phyloP scores from a whole-genome alignment of 495 filamentous ascomycete species.

The Penicillium parvum region DNA sequence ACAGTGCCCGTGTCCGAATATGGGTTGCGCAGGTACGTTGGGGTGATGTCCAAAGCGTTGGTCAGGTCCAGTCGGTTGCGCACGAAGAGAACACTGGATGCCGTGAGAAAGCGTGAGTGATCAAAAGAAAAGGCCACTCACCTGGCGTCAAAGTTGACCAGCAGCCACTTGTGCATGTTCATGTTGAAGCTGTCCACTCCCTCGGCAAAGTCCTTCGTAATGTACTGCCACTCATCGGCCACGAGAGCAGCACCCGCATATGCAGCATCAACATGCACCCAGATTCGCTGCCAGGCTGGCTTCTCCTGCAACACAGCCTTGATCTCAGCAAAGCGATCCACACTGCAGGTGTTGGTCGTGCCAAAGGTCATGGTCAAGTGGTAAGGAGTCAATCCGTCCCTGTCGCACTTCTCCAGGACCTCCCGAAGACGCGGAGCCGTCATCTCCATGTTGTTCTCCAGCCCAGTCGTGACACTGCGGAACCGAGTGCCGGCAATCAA shows the following conservation, averaged over 20 bases:
- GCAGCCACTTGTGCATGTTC: slow-evolving; percentile 98
- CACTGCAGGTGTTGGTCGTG: slow-evolving; percentile 81
- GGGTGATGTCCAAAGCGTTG: slow-evolving; percentile 75
- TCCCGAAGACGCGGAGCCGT: slow-evolving; percentile 58
- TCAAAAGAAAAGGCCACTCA: slow-evolving; percentile 14
- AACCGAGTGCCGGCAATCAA: slow-evolving; percentile 80
- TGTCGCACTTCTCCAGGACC: slow-evolving; percentile 56
- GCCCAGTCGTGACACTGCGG: slow-evolving; percentile 56
- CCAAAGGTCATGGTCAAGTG: slow-evolving; percentile 83
- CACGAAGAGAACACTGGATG: slow-evolving; percentile 66
- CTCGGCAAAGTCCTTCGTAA: slow-evolving; percentile 54
- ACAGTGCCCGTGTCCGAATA: slow-evolving; percentile 80
- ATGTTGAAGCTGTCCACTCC: slow-evolving; percentile 84
- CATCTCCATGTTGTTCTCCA: slow-evolving; percentile 64
- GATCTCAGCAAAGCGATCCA: slow-evolving; percentile 76
- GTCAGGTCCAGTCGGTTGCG: slow-evolving; percentile 69
- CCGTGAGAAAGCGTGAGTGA: neutral
- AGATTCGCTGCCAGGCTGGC: slow-evolving; percentile 56
- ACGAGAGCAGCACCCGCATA: slow-evolving; percentile 86
- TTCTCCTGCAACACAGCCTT: slow-evolving; percentile 58
- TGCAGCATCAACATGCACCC: slow-evolving; percentile 96
- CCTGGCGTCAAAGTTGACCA: slow-evolving; percentile 90
- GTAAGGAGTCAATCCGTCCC: slow-evolving; percentile 73
- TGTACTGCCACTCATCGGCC: slow-evolving; percentile 72
- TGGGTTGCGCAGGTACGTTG: slow-evolving; percentile 74